Conservation (phyloP, 768 basidiomycete genomes). For the Lyophyllum decastes region DNA sequence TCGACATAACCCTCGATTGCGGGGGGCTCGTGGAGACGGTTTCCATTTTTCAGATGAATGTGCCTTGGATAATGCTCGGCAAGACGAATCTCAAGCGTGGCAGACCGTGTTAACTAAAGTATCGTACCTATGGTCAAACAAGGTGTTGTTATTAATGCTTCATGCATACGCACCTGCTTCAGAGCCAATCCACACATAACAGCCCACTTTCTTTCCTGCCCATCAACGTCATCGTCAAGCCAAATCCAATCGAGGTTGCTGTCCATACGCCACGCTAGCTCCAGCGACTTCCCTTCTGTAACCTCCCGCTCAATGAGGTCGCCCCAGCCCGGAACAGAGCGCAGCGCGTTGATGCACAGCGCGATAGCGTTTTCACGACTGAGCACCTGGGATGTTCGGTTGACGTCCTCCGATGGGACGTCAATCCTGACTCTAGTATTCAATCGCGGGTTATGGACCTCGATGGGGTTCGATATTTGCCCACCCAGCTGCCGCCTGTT, state of each 20-base stretch:
- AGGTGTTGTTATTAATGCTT: background rate
- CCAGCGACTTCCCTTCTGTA: conserved; percentile 55
- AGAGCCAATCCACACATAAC: conserved; percentile 77
- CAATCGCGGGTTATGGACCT: conserved; percentile 69
- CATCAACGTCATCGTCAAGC: conserved; percentile 66
- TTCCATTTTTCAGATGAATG: conserved; percentile 45
- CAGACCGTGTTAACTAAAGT: conserved; percentile 36
- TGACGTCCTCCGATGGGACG: conserved; percentile 51
- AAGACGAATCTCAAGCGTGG: conserved; percentile 73
- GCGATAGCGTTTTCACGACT: conserved; percentile 62
- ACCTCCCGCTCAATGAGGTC: conserved; percentile 56
- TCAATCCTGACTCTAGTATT: conserved; percentile 71
- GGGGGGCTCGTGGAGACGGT: conserved; percentile 69
- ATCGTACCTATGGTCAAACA: background rate
- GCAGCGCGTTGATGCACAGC: conserved; percentile 59
- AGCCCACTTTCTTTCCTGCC: conserved; percentile 64
- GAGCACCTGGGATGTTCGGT: conserved; percentile 51
- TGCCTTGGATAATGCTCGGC: conserved; percentile 65
- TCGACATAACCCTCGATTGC: conserved; percentile 87
- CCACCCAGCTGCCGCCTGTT: conserved; percentile 74
- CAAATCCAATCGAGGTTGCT: conserved; percentile 87
- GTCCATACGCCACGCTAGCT: conserved; percentile 77
- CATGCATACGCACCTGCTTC: conserved; percentile 49
- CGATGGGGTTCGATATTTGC: conserved; percentile 64
- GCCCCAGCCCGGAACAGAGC: conserved; percentile 61